Evolutionary conservation across 179 eudicot genomes (phyloP).

Genomic region (Silene coronaria): DNA sequence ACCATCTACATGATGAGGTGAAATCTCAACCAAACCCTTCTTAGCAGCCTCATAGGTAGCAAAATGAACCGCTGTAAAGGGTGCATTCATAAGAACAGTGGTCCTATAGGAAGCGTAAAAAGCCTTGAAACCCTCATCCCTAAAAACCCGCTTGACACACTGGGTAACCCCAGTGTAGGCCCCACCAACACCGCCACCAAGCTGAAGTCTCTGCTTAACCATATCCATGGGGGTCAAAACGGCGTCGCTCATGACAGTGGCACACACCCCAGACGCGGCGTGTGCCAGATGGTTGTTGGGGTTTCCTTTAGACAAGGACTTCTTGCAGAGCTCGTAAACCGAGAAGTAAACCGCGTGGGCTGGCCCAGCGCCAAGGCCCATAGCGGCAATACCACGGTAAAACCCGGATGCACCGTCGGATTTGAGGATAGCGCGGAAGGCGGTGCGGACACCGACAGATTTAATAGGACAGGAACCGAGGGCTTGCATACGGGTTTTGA

Average conservation of each 20-base stretch:
- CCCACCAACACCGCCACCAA: conserved; percentile 44
- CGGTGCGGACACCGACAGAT: conserved; percentile 43
- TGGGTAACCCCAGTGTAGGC: conserved; percentile 70
- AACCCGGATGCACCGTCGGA: conserved; percentile 61
- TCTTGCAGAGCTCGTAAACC: conserved; percentile 66
- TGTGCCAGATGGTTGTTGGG: conserved; percentile 51
- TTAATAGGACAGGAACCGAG: conserved; percentile 72
- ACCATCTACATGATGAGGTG: conserved; percentile 35
- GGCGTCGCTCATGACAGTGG: conserved; percentile 76
- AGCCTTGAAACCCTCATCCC: conserved; percentile 73
- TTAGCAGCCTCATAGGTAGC: conserved; percentile 85
- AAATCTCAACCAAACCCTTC: conserved; percentile 56
- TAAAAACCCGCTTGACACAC: conserved; percentile 56
- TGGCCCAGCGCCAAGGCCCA: conserved; percentile 87
- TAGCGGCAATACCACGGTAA: conserved; percentile 76
- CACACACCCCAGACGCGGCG: conserved; percentile 65
- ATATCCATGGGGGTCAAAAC: conserved; percentile 81
- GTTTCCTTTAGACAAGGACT: conserved; percentile 39
- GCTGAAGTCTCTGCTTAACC: conserved; percentile 80
- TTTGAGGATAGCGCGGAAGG: conserved; percentile 47
- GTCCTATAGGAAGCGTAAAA: conserved; percentile 85
- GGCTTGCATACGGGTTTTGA: conserved; percentile 86
- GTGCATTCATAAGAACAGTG: conserved; percentile 87
- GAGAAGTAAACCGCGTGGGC: conserved; percentile 85
- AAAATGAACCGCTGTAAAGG: conserved; percentile 84